A percentile compares a stretch with the other conserved stretches of the same genome.
Conservation (phyloP, 805 yeast genomes). For the Hanseniaspora valbyensis region DNA sequence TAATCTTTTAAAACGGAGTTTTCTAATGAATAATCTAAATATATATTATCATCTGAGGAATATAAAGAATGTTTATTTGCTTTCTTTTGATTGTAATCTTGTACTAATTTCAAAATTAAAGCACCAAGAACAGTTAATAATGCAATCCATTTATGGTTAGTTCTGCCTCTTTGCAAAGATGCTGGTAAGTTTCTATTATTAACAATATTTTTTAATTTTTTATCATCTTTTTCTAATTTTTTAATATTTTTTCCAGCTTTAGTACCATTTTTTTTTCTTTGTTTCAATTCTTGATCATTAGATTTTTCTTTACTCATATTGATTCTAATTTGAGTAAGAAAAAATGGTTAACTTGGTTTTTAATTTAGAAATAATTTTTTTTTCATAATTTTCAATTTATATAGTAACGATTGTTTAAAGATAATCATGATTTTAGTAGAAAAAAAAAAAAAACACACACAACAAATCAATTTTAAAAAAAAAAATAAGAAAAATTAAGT, state of each 20-base stretch:
- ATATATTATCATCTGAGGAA: not conserved
- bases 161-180: slow-evolving; percentile 9
- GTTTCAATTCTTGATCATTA: too few relatives aligned
- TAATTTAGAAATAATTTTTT: too few relatives aligned
- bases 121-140: slow-evolving; percentile 12
- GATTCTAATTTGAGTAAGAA: not conserved
- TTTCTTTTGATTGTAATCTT: slow-evolving; percentile 8
- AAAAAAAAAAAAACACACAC: too few relatives aligned
- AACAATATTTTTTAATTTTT: not conserved
- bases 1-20: not conserved
- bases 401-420: too few relatives aligned
- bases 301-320: too few relatives aligned
- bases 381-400: too few relatives aligned
- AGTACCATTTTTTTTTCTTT: too few relatives aligned
- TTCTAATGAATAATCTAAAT: not conserved
- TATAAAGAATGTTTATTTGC: not conserved
- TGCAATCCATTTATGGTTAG: slow-evolving; percentile 12
- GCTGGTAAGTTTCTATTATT: slow-evolving; percentile 5
- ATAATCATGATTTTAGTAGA: too few relatives aligned
- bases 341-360: too few relatives aligned
- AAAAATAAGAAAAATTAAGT: too few relatives aligned
- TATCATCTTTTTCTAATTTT: not conserved
- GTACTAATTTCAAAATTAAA: not conserved
- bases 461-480: too few relatives aligned
- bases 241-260: not conserved